A percentile compares a stretch with the other conserved stretches of the same genome.
These are phyloP conservation scores for Grammothele lineata DNA, from an alignment of 768 basidiomycete species.

Conservation along the genomic window DNA sequence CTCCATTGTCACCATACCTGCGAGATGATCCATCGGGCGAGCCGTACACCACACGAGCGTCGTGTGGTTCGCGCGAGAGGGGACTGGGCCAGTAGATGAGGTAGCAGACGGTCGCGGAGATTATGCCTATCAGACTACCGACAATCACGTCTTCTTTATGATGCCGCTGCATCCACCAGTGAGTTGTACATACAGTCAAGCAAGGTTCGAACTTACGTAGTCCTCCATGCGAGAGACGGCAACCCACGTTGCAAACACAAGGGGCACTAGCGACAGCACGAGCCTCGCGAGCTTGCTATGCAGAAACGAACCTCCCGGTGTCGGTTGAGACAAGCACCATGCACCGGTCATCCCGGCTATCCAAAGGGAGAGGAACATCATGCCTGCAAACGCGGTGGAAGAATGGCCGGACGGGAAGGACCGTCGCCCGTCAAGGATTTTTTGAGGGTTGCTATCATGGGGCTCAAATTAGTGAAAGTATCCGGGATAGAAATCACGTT, in stretches of 20 bases:
- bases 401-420: constrained; percentile 74
- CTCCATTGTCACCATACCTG: not conserved
- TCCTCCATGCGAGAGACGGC: constrained; percentile 61
- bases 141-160: constrained; percentile 68
- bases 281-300: constrained; percentile 47
- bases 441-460: constrained; percentile 26
- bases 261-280: constrained; percentile 45
- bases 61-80: constrained; percentile 32
- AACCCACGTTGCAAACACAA: constrained; percentile 57
- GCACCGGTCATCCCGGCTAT: constrained; percentile 62
- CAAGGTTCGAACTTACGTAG: constrained; percentile 54
- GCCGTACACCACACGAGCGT: constrained; percentile 42
- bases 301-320: constrained; percentile 32
- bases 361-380: constrained; percentile 59
- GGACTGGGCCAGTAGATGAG: constrained; percentile 65
- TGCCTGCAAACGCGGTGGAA: constrained; percentile 60
- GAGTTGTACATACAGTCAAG: not conserved
- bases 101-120: constrained; percentile 47
- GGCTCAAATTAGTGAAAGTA: not conserved
- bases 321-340: constrained; percentile 43
- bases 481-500: not conserved
- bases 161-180: constrained; percentile 42
- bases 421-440: constrained; percentile 46
- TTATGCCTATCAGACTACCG: constrained; percentile 53
- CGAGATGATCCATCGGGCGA: constrained; percentile 12